Percentiles rank a stretch among this genome's conserved stretches.
Conservation (phyloP, 2,329 filamentous ascomycete species). For the Trichoderma sp. region DNA sequence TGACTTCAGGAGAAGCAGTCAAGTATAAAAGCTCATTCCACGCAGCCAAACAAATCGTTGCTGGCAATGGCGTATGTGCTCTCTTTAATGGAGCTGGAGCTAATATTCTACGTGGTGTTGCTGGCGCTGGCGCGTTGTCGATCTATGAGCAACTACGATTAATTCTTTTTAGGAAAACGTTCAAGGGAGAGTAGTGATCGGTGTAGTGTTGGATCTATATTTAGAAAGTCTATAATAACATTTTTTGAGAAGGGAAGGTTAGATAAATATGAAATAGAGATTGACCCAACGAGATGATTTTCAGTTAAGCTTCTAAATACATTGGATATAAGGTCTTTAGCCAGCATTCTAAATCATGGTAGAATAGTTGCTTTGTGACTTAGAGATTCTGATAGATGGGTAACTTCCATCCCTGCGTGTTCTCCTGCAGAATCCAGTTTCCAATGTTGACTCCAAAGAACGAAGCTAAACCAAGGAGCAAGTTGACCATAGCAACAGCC, state of each 20-base stretch:
- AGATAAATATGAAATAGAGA: neutral
- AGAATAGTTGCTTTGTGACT: neutral
- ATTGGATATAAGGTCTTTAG: neutral
- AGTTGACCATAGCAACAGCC: constrained; percentile 2
- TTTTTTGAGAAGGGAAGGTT: neutral
- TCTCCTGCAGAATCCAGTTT: neutral
- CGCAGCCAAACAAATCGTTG: neutral
- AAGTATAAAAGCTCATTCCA: constrained; percentile 5
- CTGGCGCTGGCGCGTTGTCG: constrained; percentile 5
- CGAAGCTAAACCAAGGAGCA: neutral
- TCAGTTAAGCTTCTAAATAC: neutral
- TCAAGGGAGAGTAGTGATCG: neutral
- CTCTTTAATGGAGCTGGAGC: neutral
- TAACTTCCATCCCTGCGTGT: neutral
- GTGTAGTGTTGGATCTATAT: neutral
- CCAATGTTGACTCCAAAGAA: neutral
- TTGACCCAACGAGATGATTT: neutral
- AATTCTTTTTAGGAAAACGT: neutral
- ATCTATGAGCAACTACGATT: constrained; percentile 13
- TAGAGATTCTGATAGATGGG: neutral
- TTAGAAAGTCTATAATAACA: too few species aligned
- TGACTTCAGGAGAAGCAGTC: constrained; percentile 9
- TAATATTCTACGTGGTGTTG: constrained; percentile 2
- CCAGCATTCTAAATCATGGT: neutral
- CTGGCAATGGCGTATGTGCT: neutral